Evolutionary conservation across 2,329 filamentous ascomycete species (phyloP), one percentile per base, ranked within the genome.

Genomic region (Aureobasidium sp.): DNA sequence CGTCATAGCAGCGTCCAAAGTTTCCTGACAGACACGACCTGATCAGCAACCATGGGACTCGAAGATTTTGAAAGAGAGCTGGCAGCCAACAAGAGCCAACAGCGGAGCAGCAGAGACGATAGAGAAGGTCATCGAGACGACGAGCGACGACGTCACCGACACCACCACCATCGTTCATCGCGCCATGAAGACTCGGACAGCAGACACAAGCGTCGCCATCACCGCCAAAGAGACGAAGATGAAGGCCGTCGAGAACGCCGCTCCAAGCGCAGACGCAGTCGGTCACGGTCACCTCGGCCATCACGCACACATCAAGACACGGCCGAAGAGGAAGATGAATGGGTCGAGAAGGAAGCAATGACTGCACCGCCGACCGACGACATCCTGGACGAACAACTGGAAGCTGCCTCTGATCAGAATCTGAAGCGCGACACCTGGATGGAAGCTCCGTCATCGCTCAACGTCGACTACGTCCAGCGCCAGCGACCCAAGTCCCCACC

Each of bases 351-450:
- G 62, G 75, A 70, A 42, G 60, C 63, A 61, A 72, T 63, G 37
- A 67, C 63, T 52, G 68, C 69, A 6, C 65, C 65, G 35, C 66
- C 71, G 12, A 63, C 66, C n/a, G 71, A 74, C 38, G 66, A 71
- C n/a, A 64, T 68, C 5, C 59, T 74, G n/a, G 73, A 75, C 51
- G 63, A 69, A 29, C 66, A 69, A 55, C 63, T 71, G 12, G 66
- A 70, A 51, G 63, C 70, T 51, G 60, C 67, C 17, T 63, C 64
- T 16, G 58, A 62, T 57, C 59, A 68, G 64, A 55, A 70, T 1
- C 62, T 84, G 27, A 78, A 83, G 60, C 81, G 94, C 58, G 93
- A 97, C 68, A 81, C 86, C 0, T 98, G 94, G 90, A 98, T 98
- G 93, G 85, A 90, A 56, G 85, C 85, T 0, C 90, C 91, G 0